Conservation (phyloP, 441 rosid species). For the Corymbia citriodora region DNA sequence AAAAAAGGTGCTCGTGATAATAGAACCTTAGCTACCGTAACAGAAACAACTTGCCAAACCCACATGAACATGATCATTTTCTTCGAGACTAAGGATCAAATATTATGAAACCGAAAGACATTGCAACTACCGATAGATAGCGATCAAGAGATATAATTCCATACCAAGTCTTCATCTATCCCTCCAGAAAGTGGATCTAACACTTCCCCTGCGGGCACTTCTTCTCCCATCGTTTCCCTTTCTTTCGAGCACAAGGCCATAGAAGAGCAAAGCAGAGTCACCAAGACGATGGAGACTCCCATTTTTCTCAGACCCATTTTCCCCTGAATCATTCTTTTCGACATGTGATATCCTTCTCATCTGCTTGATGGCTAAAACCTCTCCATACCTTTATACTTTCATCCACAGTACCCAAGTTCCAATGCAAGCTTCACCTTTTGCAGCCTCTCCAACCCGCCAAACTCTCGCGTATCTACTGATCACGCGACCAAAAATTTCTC, state of each 20-base stretch:
- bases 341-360: slow-evolving; percentile 36
- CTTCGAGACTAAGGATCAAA: background rate
- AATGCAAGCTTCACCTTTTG: background rate
- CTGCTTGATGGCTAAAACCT: slow-evolving; percentile 23
- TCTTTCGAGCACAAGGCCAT: slow-evolving; percentile 30
- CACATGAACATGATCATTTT: background rate
- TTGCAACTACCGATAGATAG: background rate
- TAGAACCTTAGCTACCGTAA: background rate
- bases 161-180: slow-evolving; percentile 51
- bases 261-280: slow-evolving; percentile 50
- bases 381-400: background rate
- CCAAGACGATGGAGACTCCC: slow-evolving; percentile 29
- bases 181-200: slow-evolving; percentile 41
- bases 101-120: background rate
- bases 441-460: slow-evolving; percentile 5
- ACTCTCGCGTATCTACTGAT: slow-evolving; percentile 2
- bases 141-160: background rate
- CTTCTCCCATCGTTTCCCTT: slow-evolving; percentile 25
- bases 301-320: slow-evolving; percentile 38
- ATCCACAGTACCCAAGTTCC: slow-evolving; percentile 14
- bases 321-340: slow-evolving; percentile 31
- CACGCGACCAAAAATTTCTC: background rate
- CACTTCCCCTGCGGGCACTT: slow-evolving; percentile 28
- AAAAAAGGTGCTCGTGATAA: background rate
- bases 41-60: background rate